These are phyloP conservation scores for Phytopythium mirpurense DNA, from an alignment of 352 stramenopile species.

Conservation along the genomic window DNA sequence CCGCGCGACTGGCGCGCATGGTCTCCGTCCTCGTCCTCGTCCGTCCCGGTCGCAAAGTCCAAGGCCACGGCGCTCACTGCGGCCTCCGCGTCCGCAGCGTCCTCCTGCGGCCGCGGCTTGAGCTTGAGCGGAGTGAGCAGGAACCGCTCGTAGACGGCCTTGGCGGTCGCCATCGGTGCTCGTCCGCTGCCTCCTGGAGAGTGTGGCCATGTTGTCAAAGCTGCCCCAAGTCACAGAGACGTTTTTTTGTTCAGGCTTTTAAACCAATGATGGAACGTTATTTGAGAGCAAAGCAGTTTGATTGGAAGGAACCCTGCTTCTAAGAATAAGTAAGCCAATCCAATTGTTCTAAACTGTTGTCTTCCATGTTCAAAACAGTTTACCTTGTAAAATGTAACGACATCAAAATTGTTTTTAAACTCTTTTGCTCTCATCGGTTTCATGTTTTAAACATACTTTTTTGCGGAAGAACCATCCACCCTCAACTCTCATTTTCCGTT, in stretches of 20 bases:
- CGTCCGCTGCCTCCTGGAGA: no score
- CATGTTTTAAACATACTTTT: neutral
- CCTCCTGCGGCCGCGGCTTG: constrained; percentile 9
- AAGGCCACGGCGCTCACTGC: neutral
- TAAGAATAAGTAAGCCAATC: neutral
- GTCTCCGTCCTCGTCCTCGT: constrained; percentile 5
- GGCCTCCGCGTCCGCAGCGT: neutral
- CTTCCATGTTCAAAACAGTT: neutral
- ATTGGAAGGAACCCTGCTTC: no score
- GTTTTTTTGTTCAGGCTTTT: no score
- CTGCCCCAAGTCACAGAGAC: no score
- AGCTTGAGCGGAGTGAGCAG: constrained; percentile 38
- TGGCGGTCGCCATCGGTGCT: constrained; percentile 27
- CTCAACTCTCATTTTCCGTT: no score
- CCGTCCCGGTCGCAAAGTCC: constrained; percentile 7
- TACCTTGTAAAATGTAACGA: neutral
- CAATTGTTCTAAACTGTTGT: neutral
- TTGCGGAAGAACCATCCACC: no score
- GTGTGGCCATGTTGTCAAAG: no score
- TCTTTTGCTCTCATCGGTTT: neutral
- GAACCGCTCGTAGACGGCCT: constrained; percentile 42
- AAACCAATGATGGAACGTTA: no score
- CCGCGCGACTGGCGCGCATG: constrained; percentile 1
- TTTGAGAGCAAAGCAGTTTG: no score
- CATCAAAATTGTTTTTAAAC: no score